phyloP scores from a whole-genome alignment of 2,329 filamentous ascomycete species.

The Stachybotrys chartarum region DNA sequence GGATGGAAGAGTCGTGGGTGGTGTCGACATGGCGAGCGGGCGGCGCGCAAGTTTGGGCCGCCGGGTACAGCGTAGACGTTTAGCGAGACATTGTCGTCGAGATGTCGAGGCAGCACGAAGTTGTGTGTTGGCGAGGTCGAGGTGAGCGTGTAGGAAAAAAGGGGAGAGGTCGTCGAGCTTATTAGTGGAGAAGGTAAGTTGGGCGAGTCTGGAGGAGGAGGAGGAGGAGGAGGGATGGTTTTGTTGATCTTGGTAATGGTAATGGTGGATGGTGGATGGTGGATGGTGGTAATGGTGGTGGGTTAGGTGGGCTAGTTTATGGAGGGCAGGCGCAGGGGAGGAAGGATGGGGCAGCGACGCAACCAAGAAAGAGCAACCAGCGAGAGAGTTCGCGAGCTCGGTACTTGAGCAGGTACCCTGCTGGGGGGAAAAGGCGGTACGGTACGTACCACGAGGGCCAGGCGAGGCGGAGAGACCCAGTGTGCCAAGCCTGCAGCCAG shows the following conservation, averaged over 20 bases:
- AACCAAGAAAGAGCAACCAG: background rate
- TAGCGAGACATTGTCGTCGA: slow-evolving; percentile 1
- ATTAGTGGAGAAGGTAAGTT: background rate
- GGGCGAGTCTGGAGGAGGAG: background rate
- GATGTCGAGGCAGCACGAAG: background rate
- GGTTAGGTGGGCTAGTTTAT: background rate
- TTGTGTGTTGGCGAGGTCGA: background rate
- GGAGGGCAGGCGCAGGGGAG: background rate
- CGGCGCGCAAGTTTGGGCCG: slow-evolving; percentile 1
- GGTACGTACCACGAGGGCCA: background rate
- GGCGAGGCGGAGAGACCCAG: background rate
- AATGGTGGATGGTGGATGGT: background rate
- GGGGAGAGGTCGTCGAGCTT: background rate
- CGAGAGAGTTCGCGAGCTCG: background rate
- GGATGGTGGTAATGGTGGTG: background rate
- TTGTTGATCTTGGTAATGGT: background rate
- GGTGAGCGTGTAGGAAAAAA: background rate
- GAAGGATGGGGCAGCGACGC: background rate
- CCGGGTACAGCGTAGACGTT: background rate
- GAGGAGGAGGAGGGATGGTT: background rate
- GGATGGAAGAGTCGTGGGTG: slow-evolving; percentile 11
- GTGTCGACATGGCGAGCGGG: slow-evolving; percentile 15
- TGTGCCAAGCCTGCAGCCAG: background rate
- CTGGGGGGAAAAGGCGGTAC: no score
- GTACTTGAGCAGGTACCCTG: background rate